Conservation (phyloP, 305 asterid genomes). For the Solanum hybrid region DNA sequence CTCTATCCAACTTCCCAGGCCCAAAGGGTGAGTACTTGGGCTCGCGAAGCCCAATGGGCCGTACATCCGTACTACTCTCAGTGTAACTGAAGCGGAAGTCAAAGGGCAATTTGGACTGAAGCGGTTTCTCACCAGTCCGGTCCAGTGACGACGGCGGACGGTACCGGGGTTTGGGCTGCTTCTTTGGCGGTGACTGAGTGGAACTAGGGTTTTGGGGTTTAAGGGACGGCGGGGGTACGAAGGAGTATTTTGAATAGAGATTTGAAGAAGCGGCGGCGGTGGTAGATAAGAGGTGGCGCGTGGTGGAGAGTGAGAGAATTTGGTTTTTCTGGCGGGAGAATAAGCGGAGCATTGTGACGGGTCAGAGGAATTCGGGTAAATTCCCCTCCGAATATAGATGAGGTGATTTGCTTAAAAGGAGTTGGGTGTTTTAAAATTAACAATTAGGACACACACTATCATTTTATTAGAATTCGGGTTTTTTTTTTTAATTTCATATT, state of each 20-base stretch:
- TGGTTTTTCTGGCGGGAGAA: slow-evolving; percentile 29
- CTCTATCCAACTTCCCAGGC: slow-evolving; percentile 65
- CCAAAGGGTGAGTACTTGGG: slow-evolving; percentile 99
- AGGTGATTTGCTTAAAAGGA: neutral
- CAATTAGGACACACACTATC: neutral
- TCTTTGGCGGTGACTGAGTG: slow-evolving; percentile 12
- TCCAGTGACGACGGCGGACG: slow-evolving; percentile 83
- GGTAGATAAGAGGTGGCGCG: slow-evolving; percentile 28
- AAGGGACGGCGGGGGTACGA: slow-evolving; percentile 56
- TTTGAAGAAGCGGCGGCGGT: slow-evolving; percentile 24
- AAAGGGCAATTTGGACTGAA: slow-evolving; percentile 59
- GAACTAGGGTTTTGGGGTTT: slow-evolving; percentile 21
- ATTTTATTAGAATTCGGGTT: neutral
- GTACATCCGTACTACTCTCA: slow-evolving; percentile 51
- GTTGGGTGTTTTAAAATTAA: neutral
- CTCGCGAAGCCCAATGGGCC: slow-evolving; percentile 89
- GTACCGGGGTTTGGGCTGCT: slow-evolving; percentile 45
- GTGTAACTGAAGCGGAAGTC: slow-evolving; percentile 97
- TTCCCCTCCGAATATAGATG: neutral
- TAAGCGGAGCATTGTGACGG: slow-evolving; percentile 18
- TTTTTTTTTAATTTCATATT: too few species aligned
- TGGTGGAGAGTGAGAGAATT: neutral
- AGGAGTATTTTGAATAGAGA: slow-evolving; percentile 52
- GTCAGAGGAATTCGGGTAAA: neutral
- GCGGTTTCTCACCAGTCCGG: slow-evolving; percentile 27